Evolutionary conservation across 2,329 filamentous ascomycete genomes (phyloP).

Genomic region (Chrysoporthe austroafricana): DNA sequence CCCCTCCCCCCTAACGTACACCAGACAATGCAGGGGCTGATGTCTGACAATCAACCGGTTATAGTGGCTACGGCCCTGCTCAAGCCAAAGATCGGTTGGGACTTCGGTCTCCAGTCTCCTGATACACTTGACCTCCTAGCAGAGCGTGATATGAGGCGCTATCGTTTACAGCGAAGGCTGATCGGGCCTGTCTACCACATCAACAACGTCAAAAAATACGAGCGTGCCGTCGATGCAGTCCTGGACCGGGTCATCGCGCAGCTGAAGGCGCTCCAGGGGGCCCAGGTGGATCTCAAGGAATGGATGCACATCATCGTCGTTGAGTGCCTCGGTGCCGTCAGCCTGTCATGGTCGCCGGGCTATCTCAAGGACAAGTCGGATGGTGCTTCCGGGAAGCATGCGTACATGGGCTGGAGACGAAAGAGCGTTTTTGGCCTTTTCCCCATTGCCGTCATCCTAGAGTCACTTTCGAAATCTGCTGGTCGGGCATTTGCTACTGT

Average conservation of each 20-base stretch:
- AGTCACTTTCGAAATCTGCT: constrained; percentile 42
- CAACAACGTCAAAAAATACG: constrained; percentile 47
- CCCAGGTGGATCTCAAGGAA: constrained; percentile 52
- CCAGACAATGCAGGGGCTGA: constrained; percentile 5
- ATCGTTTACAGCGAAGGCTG: constrained; percentile 53
- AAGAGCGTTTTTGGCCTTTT: constrained; percentile 59
- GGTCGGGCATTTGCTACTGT: constrained; percentile 46
- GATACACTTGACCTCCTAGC: constrained; percentile 57
- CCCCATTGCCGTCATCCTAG: constrained; percentile 45
- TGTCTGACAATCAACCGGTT: background rate
- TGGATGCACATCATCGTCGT: constrained; percentile 62
- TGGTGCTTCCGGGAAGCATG: constrained; percentile 50
- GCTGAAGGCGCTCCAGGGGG: constrained; percentile 42
- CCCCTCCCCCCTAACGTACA: background rate
- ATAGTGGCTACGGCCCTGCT: constrained; percentile 51
- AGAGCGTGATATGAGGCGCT: constrained; percentile 50
- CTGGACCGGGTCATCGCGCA: constrained; percentile 41
- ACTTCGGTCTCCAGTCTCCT: constrained; percentile 39
- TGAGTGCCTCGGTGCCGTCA: constrained; percentile 54
- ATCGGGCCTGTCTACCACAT: constrained; percentile 54
- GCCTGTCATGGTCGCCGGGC: constrained; percentile 57
- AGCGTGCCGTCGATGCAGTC: constrained; percentile 46
- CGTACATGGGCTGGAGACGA: constrained; percentile 55
- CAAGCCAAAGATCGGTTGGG: constrained; percentile 47
- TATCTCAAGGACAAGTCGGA: constrained; percentile 50